Base-by-base conservation (phyloP, 306 rosid genomes). In the Gastrolobium bilobum region DNA sequence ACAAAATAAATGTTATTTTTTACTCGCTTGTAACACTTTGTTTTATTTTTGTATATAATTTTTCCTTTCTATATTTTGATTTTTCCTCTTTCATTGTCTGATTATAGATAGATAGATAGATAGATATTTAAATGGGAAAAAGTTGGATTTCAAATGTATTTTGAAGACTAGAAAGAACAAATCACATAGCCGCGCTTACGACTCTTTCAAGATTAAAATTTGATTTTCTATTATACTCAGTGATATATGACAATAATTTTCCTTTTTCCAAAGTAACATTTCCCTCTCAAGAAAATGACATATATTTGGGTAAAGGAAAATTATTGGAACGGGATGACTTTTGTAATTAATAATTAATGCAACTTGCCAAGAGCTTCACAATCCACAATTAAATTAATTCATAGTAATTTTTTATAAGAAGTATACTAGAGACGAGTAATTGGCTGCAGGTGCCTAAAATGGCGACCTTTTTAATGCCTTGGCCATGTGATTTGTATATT, bases 401-500 rank as follows among this genome's bases (percentile, higher is more conserved):
- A 63, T 33, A 20, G 7, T 79, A 15, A 53, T 52, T 61, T 50
- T 10, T 14, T 44, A 6, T 15, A 31, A 38, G 10, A 38, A 60
- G 34, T 6, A 29, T 53, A 52, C 54, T 5, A 54, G 31, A 51
- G 66, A 40, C 48, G 66, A 13, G 29, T n/a, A 3, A 68, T 10
- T 57, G 60, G 37, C 31, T 7, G 38, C 47, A 35, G 42, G 63
- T 51, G 58, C 57, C 72, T 51, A 79, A 48, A 30, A 38, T 30
- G 68, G 68, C 34, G 40, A 74, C 56, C 64, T 43, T 73, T 80
- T 80, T 43, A n/a, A 67, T 66, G 71, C 50, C 64, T 37, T 67
- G 40, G 58, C 29, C 76, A 67, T 74, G 76, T 81, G 64, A 53
- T 53, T 40, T 57, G 60, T 57, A 26, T 44, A 79, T 35, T 58